These are phyloP conservation scores for Ceratobasidium sp. DNA, from an alignment of 1,284 basidiomycete genomes.

Conservation along the genomic window DNA sequence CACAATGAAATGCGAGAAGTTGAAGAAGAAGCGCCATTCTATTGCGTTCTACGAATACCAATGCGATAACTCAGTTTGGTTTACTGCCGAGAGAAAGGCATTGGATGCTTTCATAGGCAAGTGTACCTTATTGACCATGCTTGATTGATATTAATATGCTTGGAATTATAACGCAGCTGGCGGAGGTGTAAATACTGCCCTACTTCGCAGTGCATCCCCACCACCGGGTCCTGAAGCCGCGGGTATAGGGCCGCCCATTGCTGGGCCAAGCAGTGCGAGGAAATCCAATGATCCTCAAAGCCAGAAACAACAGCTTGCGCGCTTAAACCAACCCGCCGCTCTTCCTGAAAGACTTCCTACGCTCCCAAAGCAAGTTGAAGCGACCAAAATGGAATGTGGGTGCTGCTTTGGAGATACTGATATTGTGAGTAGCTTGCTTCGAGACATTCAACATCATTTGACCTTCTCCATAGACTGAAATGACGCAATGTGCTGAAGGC, in stretches of 20 bases:
- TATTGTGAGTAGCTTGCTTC: conserved; percentile 16
- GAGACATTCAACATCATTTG: neutral
- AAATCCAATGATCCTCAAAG: neutral
- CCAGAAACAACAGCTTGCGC: neutral
- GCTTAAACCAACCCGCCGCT: neutral
- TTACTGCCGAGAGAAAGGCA: conserved; percentile 33
- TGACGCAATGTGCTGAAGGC: conserved; percentile 41
- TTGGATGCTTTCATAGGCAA: conserved; percentile 41
- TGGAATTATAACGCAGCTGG: neutral
- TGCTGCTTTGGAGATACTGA: conserved; percentile 41
- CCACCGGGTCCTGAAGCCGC: neutral
- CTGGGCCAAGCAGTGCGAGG: conserved; percentile 19
- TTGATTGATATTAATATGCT: neutral
- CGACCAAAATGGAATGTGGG: conserved; percentile 30
- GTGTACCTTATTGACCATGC: neutral
- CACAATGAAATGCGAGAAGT: neutral
- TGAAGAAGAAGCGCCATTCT: conserved; percentile 19
- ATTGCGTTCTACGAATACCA: neutral
- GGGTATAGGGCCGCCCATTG: neutral
- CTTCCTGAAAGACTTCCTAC: neutral
- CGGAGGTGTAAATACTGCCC: conserved; percentile 4
- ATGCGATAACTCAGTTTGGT: conserved; percentile 21
- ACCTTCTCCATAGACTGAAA: conserved; percentile 22
- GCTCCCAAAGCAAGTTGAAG: neutral
- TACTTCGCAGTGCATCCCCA: conserved; percentile 26